phyloP scores from a whole-genome alignment of 2,329 filamentous ascomycete species.

The Diaporthe ilicicola region DNA sequence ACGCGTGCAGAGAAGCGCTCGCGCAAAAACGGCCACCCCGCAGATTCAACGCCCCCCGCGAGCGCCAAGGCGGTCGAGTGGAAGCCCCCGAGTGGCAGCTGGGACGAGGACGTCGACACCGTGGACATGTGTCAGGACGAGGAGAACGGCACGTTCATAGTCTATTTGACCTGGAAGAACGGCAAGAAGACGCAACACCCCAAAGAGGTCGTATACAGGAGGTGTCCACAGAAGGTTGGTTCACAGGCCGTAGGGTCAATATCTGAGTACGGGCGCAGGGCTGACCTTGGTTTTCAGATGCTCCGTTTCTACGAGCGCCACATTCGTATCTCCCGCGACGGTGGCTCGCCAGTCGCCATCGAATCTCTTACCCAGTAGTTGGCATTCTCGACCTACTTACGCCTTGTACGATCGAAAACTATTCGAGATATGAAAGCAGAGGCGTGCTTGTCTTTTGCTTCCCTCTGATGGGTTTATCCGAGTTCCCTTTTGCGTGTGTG shows the following conservation, averaged over 20 bases:
- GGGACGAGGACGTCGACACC: slow-evolving; percentile 76
- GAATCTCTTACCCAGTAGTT: slow-evolving; percentile 22
- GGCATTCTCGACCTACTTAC: background rate
- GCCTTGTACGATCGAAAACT: background rate
- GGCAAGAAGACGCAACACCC: slow-evolving; percentile 78
- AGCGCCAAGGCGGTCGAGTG: slow-evolving; percentile 57
- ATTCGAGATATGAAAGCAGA: background rate
- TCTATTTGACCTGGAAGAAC: slow-evolving; percentile 78
- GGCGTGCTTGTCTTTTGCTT: background rate
- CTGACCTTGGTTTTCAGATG: slow-evolving; percentile 52
- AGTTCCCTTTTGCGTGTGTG: background rate
- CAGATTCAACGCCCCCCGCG: slow-evolving; percentile 56
- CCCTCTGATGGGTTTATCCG: background rate
- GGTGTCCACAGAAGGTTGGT: slow-evolving; percentile 79
- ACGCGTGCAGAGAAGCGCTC: slow-evolving; percentile 54
- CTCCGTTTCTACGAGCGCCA: slow-evolving; percentile 67
- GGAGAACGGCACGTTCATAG: slow-evolving; percentile 65
- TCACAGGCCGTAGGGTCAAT: background rate
- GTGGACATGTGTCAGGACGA: slow-evolving; percentile 79
- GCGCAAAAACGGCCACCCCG: slow-evolving; percentile 58
- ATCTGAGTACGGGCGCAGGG: background rate
- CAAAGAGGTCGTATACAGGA: slow-evolving; percentile 73
- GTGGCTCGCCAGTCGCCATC: slow-evolving; percentile 28
- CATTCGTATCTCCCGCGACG: slow-evolving; percentile 49
- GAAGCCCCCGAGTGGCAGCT: slow-evolving; percentile 75